phyloP scores from a whole-genome alignment of 2,329 filamentous ascomycete species.

The Pyrenophora graminea region DNA sequence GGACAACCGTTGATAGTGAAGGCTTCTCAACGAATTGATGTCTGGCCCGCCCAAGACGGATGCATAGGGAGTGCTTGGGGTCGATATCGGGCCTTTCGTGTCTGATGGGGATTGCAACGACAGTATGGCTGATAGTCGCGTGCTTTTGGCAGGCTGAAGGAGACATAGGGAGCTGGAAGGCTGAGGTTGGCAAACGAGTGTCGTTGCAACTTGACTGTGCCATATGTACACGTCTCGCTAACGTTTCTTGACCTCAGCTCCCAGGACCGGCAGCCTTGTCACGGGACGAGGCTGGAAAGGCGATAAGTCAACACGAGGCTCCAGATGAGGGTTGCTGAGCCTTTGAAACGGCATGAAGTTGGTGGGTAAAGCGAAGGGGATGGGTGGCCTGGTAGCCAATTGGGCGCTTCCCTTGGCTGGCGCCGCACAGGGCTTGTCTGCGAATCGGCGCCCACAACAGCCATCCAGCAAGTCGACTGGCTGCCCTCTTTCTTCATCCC shows the following conservation, averaged over 20 bases:
- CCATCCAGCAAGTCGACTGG: constrained; percentile 37
- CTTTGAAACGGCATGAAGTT: constrained; percentile 32
- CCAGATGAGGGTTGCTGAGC: constrained; percentile 21
- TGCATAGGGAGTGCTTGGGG: constrained; percentile 31
- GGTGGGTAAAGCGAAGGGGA: constrained; percentile 31
- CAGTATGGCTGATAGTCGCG: constrained; percentile 22
- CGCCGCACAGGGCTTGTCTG: constrained; percentile 37
- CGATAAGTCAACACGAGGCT: constrained; percentile 17
- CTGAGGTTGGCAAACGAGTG: constrained; percentile 15
- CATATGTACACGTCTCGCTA: constrained; percentile 24
- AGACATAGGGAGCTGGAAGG: constrained; percentile 24
- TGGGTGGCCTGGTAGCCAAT: constrained; percentile 34
- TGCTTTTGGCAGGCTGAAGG: constrained; percentile 15
- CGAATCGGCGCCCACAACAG: constrained; percentile 42
- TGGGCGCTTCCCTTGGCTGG: constrained; percentile 26
- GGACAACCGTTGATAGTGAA: constrained; percentile 22
- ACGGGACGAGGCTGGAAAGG: constrained; percentile 18
- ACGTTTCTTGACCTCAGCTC: constrained; percentile 32
- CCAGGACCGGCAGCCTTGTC: constrained; percentile 21
- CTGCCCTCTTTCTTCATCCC: constrained; percentile 30
- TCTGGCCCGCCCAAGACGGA: constrained; percentile 27
- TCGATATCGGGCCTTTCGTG: constrained; percentile 21
- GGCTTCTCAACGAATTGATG: constrained; percentile 27
- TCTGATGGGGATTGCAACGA: constrained; percentile 11
- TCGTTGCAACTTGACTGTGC: constrained; percentile 12